Percentiles rank a stretch among this genome's conserved stretches.
Conservation (phyloP, 208 protist genomes). For the Leishmania martiniquensis region DNA sequence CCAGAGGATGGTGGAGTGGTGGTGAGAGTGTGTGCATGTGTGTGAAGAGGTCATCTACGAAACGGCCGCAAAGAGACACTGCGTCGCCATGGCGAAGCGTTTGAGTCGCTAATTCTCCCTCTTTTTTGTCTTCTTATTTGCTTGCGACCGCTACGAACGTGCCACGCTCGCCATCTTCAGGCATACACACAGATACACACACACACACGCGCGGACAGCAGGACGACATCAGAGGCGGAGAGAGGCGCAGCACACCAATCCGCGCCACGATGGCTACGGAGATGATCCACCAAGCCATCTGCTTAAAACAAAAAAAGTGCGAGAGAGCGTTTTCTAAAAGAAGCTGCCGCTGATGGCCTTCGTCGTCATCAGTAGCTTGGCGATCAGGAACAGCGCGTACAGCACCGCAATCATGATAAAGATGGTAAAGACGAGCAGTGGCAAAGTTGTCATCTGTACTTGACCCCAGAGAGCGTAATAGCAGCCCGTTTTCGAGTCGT, state of each 20-base stretch:
- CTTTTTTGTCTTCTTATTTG: neutral
- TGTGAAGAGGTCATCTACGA: no score
- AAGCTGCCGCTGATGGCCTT: neutral
- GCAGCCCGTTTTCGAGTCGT: neutral
- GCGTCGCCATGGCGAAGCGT: no score
- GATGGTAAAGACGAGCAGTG: slow-evolving; percentile 17
- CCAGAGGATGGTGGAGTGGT: no score
- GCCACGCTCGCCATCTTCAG: neutral
- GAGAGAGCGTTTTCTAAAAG: neutral
- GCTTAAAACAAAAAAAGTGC: neutral
- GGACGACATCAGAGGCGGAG: neutral
- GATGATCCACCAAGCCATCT: neutral
- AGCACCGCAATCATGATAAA: slow-evolving; percentile 11
- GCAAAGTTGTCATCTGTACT: slow-evolving; percentile 1
- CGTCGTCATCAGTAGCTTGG: slow-evolving; percentile 6
- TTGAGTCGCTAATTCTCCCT: no score
- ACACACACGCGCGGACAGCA: neutral
- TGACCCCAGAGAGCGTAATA: neutral
- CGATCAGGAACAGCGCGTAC: slow-evolving; percentile 6
- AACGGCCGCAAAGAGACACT: no score
- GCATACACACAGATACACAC: neutral
- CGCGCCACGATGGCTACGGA: neutral
- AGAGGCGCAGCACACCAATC: neutral
- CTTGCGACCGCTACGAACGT: neutral
- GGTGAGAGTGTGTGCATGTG: no score